A percentile compares a stretch with the other conserved stretches of the same genome.
Evolutionary conservation across 1,284 basidiomycete species (phyloP).

Genomic region (Xanthoconium separans): DNA sequence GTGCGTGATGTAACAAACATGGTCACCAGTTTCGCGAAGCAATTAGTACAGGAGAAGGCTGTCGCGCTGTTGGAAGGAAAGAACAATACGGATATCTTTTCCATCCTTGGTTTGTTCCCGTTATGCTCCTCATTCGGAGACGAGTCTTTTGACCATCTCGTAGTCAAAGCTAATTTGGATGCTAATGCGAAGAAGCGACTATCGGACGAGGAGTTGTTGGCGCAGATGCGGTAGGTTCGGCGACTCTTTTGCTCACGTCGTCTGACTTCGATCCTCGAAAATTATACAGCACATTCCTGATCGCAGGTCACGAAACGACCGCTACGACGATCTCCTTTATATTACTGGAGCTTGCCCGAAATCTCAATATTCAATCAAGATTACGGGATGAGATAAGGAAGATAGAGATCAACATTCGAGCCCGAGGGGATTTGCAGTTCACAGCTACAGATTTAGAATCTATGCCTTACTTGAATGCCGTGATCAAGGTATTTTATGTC

Average conservation of each 20-base stretch:
- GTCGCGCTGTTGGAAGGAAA: conserved; percentile 34
- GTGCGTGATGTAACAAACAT: conserved; percentile 29
- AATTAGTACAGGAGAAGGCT: conserved; percentile 43
- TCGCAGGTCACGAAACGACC: conserved; percentile 53
- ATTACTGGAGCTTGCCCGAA: conserved; percentile 41
- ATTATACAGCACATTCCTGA: conserved; percentile 32
- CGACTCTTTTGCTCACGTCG: too few relatives aligned
- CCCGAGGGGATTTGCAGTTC: conserved; percentile 40
- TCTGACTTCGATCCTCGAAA: too few relatives aligned
- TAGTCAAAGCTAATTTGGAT: conserved; percentile 54
- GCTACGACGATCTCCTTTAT: conserved; percentile 41
- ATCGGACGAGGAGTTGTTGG: conserved; percentile 49
- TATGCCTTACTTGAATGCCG: conserved; percentile 52
- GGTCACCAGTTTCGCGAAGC: conserved; percentile 33
- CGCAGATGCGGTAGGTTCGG: conserved; percentile 30
- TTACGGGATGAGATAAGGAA: conserved; percentile 42
- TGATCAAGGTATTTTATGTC: conserved; percentile 43
- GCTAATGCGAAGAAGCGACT: conserved; percentile 43
- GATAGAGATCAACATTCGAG: conserved; percentile 34
- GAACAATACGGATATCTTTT: conserved; percentile 39
- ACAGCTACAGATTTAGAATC: conserved; percentile 44
- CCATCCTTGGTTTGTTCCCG: conserved; percentile 37
- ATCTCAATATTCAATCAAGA: conserved; percentile 37
- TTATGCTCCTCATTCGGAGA: background rate
- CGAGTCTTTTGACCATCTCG: background rate